Percentiles rank a stretch among this genome's conserved stretches.
phyloP scores from a whole-genome alignment of 371 early-diverging fungal species.

The Mortierella sp. region DNA sequence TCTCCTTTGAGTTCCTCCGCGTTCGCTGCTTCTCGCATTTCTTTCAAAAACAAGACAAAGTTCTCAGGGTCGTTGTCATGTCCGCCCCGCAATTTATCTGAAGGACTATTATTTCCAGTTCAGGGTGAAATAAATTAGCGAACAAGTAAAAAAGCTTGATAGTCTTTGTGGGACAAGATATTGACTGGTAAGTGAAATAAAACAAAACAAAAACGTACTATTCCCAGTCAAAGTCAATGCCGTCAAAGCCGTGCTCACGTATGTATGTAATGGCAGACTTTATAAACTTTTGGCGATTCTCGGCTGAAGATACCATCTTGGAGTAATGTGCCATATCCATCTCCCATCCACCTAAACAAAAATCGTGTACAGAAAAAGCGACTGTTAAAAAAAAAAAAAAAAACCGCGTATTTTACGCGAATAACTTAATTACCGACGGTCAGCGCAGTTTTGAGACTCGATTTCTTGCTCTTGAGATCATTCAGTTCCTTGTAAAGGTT shows the following conservation, averaged over 20 bases:
- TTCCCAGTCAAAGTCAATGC: constrained; percentile 52
- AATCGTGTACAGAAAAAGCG: background rate
- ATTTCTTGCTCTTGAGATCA: constrained; percentile 46
- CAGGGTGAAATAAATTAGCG: too few relatives aligned
- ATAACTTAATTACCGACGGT: constrained; percentile 45
- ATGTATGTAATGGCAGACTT: constrained; percentile 34
- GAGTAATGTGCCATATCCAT: constrained; percentile 55
- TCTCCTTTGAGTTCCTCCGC: constrained; percentile 15
- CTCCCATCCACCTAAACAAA: constrained; percentile 41
- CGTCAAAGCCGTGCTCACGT: constrained; percentile 37
- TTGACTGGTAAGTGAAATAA: too few relatives aligned
- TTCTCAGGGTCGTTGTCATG: constrained; percentile 37
- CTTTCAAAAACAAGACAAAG: constrained; percentile 43
- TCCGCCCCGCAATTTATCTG: constrained; percentile 31
- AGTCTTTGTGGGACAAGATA: too few relatives aligned
- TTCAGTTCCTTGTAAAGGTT: constrained; percentile 39
- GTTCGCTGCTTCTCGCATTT: constrained; percentile 47
- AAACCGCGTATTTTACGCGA: background rate
- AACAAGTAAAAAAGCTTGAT: too few relatives aligned
- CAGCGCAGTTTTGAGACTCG: constrained; percentile 20
- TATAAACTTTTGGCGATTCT: constrained; percentile 50
- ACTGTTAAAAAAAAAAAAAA: background rate
- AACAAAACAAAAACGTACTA: constrained; percentile 34
- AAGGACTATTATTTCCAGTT: constrained; percentile 31
- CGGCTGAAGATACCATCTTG: constrained; percentile 46